Evolutionary conservation across 192 early-diverging fungal genomes (phyloP).

Genomic region (Podila epigama): DNA sequence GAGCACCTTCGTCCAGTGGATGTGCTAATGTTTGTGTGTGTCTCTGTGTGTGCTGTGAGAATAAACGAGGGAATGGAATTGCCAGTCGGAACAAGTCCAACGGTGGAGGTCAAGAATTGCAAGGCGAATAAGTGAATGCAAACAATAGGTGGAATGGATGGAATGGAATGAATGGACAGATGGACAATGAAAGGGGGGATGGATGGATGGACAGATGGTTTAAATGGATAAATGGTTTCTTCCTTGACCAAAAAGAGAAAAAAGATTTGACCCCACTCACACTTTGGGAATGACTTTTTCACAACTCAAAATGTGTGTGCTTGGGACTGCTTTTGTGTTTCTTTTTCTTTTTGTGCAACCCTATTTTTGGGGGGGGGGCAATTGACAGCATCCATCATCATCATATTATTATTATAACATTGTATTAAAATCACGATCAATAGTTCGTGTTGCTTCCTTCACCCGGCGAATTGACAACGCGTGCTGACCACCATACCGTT

Average conservation of each 20-base stretch:
- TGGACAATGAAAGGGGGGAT: background rate
- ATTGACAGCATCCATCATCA: too few species aligned
- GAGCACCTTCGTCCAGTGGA: background rate
- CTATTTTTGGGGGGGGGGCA: too few species aligned
- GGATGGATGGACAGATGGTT: background rate
- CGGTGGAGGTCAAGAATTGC: too few species aligned
- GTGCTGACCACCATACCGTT: slow-evolving; percentile 46
- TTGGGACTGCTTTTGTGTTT: too few species aligned
- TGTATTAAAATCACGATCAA: too few species aligned
- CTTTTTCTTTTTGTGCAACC: background rate
- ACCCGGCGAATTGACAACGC: slow-evolving; percentile 40
- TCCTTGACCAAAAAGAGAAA: background rate
- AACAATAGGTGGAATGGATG: background rate
- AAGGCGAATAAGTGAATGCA: background rate
- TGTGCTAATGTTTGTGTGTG: background rate
- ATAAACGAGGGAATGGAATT: too few species aligned
- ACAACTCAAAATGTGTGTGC: background rate
- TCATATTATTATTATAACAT: too few species aligned
- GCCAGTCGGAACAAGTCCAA: too few species aligned
- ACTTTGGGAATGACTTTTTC: too few species aligned
- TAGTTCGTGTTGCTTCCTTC: background rate
- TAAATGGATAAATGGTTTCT: background rate
- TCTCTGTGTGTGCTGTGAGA: too few species aligned
- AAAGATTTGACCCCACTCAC: too few species aligned
- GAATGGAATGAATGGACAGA: background rate